Conservation (phyloP, 73 alveolate species). For the Paramecium caudatum region DNA sequence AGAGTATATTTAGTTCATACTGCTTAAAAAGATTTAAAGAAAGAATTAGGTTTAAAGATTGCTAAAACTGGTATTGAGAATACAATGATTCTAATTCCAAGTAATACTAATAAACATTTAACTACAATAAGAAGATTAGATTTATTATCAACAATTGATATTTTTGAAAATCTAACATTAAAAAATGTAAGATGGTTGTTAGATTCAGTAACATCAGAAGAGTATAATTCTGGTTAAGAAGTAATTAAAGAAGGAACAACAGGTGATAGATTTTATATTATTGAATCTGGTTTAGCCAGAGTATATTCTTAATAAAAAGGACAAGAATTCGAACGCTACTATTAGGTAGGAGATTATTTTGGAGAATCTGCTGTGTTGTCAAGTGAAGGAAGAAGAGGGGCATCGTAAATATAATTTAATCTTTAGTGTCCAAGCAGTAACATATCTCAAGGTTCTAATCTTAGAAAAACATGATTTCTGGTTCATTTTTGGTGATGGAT, state of each 20-base stretch:
- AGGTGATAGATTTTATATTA: slow-evolving; percentile 76
- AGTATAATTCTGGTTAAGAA: slow-evolving; percentile 67
- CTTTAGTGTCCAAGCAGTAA: slow-evolving; percentile 74
- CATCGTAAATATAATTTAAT: slow-evolving; percentile 47
- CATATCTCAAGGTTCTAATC: slow-evolving; percentile 67
- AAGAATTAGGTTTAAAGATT: slow-evolving; percentile 70
- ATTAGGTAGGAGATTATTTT: slow-evolving; percentile 73
- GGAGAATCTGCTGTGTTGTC: slow-evolving; percentile 75
- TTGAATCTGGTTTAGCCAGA: slow-evolving; percentile 75
- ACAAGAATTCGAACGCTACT: slow-evolving; percentile 70
- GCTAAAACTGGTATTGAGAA: slow-evolving; percentile 76
- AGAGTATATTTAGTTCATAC: slow-evolving; percentile 71
- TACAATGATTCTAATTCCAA: slow-evolving; percentile 74
- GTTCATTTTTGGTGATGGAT: slow-evolving; percentile 77
- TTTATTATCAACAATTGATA: slow-evolving; percentile 68
- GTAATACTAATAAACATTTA: slow-evolving; percentile 71
- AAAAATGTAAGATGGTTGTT: slow-evolving; percentile 73
- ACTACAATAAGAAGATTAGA: slow-evolving; percentile 71
- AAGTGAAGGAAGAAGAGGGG: slow-evolving; percentile 76
- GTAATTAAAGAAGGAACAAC: slow-evolving; percentile 70
- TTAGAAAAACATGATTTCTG: slow-evolving; percentile 75
- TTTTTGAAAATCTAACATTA: slow-evolving; percentile 60
- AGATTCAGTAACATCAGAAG: slow-evolving; percentile 61
- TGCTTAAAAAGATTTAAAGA: slow-evolving; percentile 70
- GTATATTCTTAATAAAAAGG: slow-evolving; percentile 58